Evolutionary conservation across 768 basidiomycete species (phyloP).

Genomic region (Crepidotus variabilis): DNA sequence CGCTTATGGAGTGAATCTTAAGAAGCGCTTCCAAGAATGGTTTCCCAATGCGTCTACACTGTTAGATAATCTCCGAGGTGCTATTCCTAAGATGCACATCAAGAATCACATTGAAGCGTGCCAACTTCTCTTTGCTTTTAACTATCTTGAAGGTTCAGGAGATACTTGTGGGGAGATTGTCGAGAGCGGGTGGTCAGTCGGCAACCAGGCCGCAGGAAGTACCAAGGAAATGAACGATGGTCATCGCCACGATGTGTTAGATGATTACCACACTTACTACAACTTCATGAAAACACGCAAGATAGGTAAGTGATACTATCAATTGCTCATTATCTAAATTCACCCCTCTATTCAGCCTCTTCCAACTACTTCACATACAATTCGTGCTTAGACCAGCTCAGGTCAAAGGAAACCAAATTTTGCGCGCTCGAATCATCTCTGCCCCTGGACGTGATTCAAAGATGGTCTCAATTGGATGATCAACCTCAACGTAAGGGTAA

Average conservation of each 20-base stretch:
- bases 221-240: slow-evolving; percentile 27
- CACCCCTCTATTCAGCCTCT: not conserved
- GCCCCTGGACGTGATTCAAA: not conserved
- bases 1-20: slow-evolving; percentile 18
- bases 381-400: slow-evolving; percentile 6
- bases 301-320: slow-evolving; percentile 14
- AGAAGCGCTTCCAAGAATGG: slow-evolving; percentile 10
- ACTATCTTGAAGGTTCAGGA: slow-evolving; percentile 20
- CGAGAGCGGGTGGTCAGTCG: slow-evolving; percentile 22
- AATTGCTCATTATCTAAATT: not conserved
- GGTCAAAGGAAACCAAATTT: slow-evolving; percentile 1
- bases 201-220: slow-evolving; percentile 21
- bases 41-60: slow-evolving; percentile 12
- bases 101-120: slow-evolving; percentile 21
- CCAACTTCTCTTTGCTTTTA: slow-evolving; percentile 19
- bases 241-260: slow-evolving; percentile 26
- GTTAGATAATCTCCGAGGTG: slow-evolving; percentile 16
- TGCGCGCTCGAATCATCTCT: not conserved
- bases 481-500: slow-evolving; percentile 2
- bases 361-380: not conserved
- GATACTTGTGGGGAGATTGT: slow-evolving; percentile 25
- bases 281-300: slow-evolving; percentile 23
- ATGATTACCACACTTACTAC: slow-evolving; percentile 20
- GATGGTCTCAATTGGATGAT: slow-evolving; percentile 8
- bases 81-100: slow-evolving; percentile 27